Evolutionary conservation across 139 green algal species (phyloP).

Genomic region (Auxenochlorella pyrenoidosa): DNA sequence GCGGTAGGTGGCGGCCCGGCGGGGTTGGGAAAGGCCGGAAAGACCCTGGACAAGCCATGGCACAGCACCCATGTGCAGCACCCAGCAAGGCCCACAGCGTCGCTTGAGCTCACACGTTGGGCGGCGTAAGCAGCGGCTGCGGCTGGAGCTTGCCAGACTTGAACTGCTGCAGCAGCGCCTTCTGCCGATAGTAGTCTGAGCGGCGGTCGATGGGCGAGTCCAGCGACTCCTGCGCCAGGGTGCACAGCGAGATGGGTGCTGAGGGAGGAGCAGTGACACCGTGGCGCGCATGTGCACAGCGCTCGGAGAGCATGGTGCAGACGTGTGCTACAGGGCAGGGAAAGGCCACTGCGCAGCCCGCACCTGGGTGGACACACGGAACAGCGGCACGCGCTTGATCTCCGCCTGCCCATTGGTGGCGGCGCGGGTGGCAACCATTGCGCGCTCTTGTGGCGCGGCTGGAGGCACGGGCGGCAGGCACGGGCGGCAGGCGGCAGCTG

Average conservation of each 20-base stretch:
- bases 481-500: background rate
- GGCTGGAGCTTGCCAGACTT: conserved; percentile 5
- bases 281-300: no score
- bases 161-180: conserved; percentile 34
- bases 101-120: conserved; percentile 38
- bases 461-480: background rate
- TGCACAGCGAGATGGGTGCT: background rate
- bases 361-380: conserved; percentile 29
- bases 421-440: conserved; percentile 19
- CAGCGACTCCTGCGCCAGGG: conserved; percentile 61
- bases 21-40: no score
- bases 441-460: background rate
- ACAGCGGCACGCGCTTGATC: conserved; percentile 42
- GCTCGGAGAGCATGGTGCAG: no score
- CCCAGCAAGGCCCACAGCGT: no score
- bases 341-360: background rate
- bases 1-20: background rate
- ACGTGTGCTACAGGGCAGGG: no score
- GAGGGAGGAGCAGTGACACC: background rate
- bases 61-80: no score
- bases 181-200: conserved; percentile 68
- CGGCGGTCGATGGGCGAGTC: conserved; percentile 78
- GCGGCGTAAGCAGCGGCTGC: conserved; percentile 61
- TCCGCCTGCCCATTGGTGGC: background rate
- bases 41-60: no score